These are phyloP conservation scores for Galerina sulciceps DNA, from an alignment of 768 basidiomycete species.

Conservation along the genomic window DNA sequence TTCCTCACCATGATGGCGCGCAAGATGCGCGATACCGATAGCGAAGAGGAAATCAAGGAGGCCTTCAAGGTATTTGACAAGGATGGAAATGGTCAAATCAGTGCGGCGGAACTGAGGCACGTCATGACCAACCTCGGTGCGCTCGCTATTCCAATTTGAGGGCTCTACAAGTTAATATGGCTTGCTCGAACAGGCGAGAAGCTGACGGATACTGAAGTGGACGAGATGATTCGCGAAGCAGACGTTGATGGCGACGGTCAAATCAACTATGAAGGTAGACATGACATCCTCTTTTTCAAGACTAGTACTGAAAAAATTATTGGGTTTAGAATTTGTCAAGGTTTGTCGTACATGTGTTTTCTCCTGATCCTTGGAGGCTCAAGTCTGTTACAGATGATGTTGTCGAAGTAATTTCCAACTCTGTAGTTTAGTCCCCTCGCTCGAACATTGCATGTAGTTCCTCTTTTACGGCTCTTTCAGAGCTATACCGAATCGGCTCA, in stretches of 20 bases:
- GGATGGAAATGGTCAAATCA: conserved; percentile 93
- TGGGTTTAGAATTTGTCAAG: conserved; percentile 28
- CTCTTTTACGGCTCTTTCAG: too few species aligned
- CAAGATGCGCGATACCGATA: conserved; percentile 42
- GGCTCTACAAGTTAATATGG: neutral
- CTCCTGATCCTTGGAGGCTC: neutral
- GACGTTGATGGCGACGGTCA: conserved; percentile 95
- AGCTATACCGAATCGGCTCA: too few species aligned
- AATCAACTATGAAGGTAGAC: conserved; percentile 60
- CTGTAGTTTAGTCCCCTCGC: conserved; percentile 18
- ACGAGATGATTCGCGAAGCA: conserved; percentile 97
- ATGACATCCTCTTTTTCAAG: neutral
- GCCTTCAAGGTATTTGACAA: conserved; percentile 84
- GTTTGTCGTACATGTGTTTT: conserved; percentile 7
- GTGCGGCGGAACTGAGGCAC: conserved; percentile 85
- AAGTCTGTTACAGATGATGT: conserved; percentile 24
- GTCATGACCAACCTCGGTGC: conserved; percentile 93
- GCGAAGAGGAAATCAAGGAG: conserved; percentile 50
- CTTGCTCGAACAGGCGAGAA: conserved; percentile 65
- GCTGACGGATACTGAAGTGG: conserved; percentile 83
- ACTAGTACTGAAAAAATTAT: neutral
- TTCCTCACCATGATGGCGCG: conserved; percentile 51
- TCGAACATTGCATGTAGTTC: neutral
- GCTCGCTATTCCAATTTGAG: conserved; percentile 22
- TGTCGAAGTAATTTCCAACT: conserved; percentile 25